Conservation (phyloP, 2,329 filamentous ascomycete species). For the Neofusicoccum umdonicola region DNA sequence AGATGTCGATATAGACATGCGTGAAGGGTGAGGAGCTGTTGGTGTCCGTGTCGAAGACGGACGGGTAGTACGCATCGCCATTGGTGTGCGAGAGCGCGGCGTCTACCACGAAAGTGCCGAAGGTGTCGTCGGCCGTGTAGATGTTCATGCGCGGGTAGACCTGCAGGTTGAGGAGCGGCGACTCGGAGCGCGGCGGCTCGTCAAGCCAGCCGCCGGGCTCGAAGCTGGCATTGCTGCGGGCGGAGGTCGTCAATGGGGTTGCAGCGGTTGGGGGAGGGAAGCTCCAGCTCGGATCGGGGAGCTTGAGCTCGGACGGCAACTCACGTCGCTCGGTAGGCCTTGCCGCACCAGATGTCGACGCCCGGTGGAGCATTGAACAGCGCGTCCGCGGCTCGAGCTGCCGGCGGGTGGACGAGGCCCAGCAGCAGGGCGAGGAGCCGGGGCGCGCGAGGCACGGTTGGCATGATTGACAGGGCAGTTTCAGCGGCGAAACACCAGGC, state of each 20-base stretch:
- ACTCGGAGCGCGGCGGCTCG: constrained; percentile 35
- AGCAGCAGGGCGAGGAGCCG: background rate
- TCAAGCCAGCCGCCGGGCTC: constrained; percentile 49
- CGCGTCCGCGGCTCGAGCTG: background rate
- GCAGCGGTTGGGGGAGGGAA: background rate
- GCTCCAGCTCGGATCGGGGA: background rate
- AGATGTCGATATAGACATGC: constrained; percentile 32
- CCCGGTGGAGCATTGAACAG: constrained; percentile 40
- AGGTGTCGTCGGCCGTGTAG: constrained; percentile 43
- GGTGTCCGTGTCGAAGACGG: constrained; percentile 14
- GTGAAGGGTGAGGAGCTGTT: constrained; percentile 22
- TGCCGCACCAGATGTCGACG: constrained; percentile 51
- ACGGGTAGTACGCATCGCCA: constrained; percentile 35
- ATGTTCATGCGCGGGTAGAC: constrained; percentile 49
- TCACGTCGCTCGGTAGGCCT: constrained; percentile 45
- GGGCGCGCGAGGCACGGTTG: background rate
- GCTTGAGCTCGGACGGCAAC: constrained; percentile 16
- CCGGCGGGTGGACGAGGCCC: background rate
- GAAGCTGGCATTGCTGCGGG: constrained; percentile 43
- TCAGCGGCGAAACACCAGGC: background rate
- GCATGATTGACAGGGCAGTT: background rate
- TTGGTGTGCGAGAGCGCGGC: constrained; percentile 55
- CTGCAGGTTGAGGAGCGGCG: constrained; percentile 43
- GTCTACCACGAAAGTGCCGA: constrained; percentile 55
- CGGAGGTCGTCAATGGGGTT: background rate